Evolutionary conservation across 768 basidiomycete genomes (phyloP).

Genomic region (Mycena chlorophos): DNA sequence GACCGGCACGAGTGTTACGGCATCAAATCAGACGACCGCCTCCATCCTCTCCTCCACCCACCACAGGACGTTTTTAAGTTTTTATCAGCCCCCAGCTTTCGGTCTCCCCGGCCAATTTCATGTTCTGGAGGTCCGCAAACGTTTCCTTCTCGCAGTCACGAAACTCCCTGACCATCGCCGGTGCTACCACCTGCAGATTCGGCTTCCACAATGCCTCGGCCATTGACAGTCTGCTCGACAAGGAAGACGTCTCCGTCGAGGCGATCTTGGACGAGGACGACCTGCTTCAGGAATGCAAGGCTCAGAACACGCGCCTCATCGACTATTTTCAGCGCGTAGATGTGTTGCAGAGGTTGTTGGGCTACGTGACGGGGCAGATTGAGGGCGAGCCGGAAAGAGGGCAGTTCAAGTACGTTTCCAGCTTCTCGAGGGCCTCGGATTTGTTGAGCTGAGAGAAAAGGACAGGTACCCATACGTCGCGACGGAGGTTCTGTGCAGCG

Average conservation of each 20-base stretch:
- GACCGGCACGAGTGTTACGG: no score
- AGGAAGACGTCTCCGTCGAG: conserved; percentile 87
- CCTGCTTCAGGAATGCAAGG: conserved; percentile 92
- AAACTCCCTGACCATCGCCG: no score
- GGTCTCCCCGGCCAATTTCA: no score
- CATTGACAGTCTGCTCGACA: conserved; percentile 88
- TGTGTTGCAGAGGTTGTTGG: conserved; percentile 76
- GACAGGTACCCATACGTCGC: conserved; percentile 87
- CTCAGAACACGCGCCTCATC: conserved; percentile 86
- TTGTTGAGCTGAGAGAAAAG: no score
- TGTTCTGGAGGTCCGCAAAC: no score
- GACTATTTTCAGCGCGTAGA: conserved; percentile 84
- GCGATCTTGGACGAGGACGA: conserved; percentile 93
- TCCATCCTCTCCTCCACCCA: no score
- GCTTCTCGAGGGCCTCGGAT: no score
- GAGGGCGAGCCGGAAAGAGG: conserved; percentile 72
- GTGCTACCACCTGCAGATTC: conserved; percentile 67
- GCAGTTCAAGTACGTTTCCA: conserved; percentile 71
- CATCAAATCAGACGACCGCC: no score
- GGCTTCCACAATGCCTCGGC: conserved; percentile 86
- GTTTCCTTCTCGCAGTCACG: no score
- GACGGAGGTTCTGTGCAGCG: conserved; percentile 93
- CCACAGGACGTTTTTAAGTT: no score
- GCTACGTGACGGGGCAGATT: conserved; percentile 85
- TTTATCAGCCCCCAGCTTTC: no score